Evolutionary conservation across 805 yeast genomes (phyloP), one percentile per base, ranked within the genome.

Genomic region (Jamesozyma spencerorum): DNA sequence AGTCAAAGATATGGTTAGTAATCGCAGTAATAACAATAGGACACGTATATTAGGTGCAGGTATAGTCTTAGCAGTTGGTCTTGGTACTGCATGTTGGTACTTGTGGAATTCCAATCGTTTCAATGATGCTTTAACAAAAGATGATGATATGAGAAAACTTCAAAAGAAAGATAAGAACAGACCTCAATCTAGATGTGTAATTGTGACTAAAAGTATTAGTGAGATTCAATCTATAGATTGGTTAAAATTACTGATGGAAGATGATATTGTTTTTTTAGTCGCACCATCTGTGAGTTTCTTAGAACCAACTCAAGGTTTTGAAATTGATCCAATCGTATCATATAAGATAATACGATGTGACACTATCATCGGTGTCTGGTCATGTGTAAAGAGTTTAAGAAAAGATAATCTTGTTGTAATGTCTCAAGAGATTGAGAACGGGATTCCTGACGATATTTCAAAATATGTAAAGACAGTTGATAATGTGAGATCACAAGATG

Each of bases 311-410:
- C n/a, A 34, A 11, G 37, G 15, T 30, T 39, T 39, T 27, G 39
- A 51, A 11, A 42, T 65, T 1, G 55, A 59, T 2, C 32, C 46
- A 2, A 43, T 42, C 1, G 37, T 53, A 18, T 38, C 45, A 17
- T 56, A 54, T 43, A 65, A 69, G 38, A 48, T 72, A 11, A 68
- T 76, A 2, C 62, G 60, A 36, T 71, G 78, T 37, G 70, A 66
- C n/a, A 67, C 72, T 0, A 62, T 62, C 40, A 60, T 57, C 11
- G 79, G 82, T 2, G 54, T 75, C 11, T 70, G 74, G 61, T 75
- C 78, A 29, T 64, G 77, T n/a, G 62, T 75, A 18, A 75, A 74
- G 45, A 80, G 75, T 42, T 39, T 77, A 19, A 55, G 60, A 18
- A 64, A 72, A 27, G 64, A 67, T 17, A 41, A 53, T 6, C 40